Percentiles rank a stretch among this genome's conserved stretches.
Conservation (phyloP, 2,329 filamentous ascomycete genomes). For the Periconia sp. region DNA sequence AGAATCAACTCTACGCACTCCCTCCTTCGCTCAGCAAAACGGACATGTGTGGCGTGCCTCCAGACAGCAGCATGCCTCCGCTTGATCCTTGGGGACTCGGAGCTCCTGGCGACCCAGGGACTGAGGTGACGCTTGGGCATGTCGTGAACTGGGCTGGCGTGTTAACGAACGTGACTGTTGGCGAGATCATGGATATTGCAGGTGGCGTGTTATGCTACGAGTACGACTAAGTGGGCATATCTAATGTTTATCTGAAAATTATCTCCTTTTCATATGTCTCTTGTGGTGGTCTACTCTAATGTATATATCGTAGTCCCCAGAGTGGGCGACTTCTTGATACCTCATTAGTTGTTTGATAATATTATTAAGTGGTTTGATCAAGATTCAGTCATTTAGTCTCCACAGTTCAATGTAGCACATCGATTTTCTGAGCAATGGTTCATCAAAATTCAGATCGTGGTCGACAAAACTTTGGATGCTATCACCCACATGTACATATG, state of each 20-base stretch:
- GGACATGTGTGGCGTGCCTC: neutral
- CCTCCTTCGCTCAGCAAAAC: neutral
- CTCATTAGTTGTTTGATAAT: neutral
- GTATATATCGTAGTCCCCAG: neutral
- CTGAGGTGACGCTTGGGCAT: constrained; percentile 18
- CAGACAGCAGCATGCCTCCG: neutral
- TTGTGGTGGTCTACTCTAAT: neutral
- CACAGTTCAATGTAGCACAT: neutral
- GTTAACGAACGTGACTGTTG: constrained; percentile 15
- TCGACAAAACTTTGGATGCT: too few relatives aligned
- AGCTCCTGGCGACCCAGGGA: constrained; percentile 17
- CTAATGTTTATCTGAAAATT: neutral
- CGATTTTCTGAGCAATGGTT: too few relatives aligned
- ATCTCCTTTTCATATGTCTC: neutral
- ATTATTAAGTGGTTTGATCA: neutral
- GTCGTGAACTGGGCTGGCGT: constrained; percentile 17
- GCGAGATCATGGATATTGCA: constrained; percentile 21
- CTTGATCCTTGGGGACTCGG: neutral
- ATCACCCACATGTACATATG: too few relatives aligned
- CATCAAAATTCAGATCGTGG: too few relatives aligned
- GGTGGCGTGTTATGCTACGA: constrained; percentile 20
- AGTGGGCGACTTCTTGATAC: neutral
- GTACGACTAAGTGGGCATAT: constrained; percentile 7
- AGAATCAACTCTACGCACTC: neutral
- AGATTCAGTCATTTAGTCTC: neutral